phyloP scores from a whole-genome alignment of 805 yeast genomes.

The Ogataea paraovalis region DNA sequence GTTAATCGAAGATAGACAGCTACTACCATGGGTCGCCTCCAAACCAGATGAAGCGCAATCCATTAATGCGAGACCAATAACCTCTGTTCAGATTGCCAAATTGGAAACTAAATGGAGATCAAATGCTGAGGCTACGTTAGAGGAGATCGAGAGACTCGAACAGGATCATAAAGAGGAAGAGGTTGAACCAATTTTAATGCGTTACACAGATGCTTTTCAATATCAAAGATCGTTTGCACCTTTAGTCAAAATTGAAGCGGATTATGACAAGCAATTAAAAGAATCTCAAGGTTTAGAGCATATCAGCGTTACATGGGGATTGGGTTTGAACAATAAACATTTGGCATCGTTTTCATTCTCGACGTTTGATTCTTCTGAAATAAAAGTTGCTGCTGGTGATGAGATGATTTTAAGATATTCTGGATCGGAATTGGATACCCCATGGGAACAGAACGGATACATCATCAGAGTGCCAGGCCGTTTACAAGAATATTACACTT shows the following conservation, averaged over 20 bases:
- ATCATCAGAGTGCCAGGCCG: conserved; percentile 70
- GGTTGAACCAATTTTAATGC: conserved; percentile 65
- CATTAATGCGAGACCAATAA: conserved; percentile 50
- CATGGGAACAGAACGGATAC: conserved; percentile 73
- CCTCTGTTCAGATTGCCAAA: conserved; percentile 61
- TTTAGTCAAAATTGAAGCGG: conserved; percentile 75
- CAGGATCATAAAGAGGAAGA: conserved; percentile 42
- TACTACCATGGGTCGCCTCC: conserved; percentile 78
- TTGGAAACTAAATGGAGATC: conserved; percentile 81
- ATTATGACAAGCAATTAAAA: conserved; percentile 66
- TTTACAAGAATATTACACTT: conserved; percentile 60
- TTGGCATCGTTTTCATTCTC: conserved; percentile 67
- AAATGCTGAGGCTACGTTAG: conserved; percentile 66
- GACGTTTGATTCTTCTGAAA: conserved; percentile 57
- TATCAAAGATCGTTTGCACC: conserved; percentile 87
- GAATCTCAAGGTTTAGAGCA: conserved; percentile 77
- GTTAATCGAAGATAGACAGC: conserved; percentile 71
- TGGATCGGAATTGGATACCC: conserved; percentile 46
- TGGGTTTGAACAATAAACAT: conserved; percentile 60
- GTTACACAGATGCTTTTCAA: conserved; percentile 78
- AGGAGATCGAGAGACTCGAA: conserved; percentile 53
- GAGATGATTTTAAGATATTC: conserved; percentile 65
- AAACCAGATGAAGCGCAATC: conserved; percentile 63
- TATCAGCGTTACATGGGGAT: conserved; percentile 69
- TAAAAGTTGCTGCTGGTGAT: conserved; percentile 81